A percentile compares a stretch with the other conserved stretches of the same genome.
phyloP scores from a whole-genome alignment of 345 rosid species.

The Syzygium grande region DNA sequence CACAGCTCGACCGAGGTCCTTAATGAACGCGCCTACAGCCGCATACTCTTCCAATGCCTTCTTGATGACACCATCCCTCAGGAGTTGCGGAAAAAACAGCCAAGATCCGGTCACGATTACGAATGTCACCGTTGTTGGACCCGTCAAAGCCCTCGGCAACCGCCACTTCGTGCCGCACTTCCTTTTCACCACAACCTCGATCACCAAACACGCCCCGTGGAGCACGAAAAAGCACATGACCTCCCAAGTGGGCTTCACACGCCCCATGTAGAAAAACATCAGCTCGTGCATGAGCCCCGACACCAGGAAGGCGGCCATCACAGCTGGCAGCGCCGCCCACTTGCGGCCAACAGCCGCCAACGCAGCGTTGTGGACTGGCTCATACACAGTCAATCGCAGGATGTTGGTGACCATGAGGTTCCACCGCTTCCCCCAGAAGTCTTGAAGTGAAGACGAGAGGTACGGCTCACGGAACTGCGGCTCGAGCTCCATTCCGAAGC shows the following conservation, averaged over 20 bases:
- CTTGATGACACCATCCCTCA: slow-evolving; percentile 6
- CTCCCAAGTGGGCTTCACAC: slow-evolving; percentile 16
- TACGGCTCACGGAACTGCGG: slow-evolving; percentile 29
- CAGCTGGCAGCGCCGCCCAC: slow-evolving; percentile 15
- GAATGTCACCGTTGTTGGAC: slow-evolving; percentile 21
- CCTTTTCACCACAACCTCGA: slow-evolving; percentile 14
- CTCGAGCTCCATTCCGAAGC: slow-evolving; percentile 14
- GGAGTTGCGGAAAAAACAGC: slow-evolving; percentile 26
- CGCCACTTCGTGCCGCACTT: slow-evolving; percentile 26
- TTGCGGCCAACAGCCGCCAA: neutral
- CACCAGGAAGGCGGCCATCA: slow-evolving; percentile 12
- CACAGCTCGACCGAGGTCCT: neutral
- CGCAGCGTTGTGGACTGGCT: neutral
- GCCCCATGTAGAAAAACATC: slow-evolving; percentile 17
- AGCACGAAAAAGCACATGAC: slow-evolving; percentile 15
- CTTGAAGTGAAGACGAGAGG: slow-evolving; percentile 21
- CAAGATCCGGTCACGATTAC: slow-evolving; percentile 15
- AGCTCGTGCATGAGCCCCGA: slow-evolving; percentile 23
- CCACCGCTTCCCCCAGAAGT: slow-evolving; percentile 29
- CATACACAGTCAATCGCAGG: slow-evolving; percentile 15
- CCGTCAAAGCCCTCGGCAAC: slow-evolving; percentile 38
- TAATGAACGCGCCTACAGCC: slow-evolving; percentile 7
- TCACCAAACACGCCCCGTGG: slow-evolving; percentile 11
- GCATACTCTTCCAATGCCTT: slow-evolving; percentile 31
- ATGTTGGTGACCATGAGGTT: slow-evolving; percentile 22